Conservation (phyloP, 2,329 filamentous ascomycete genomes). For the Rhynchosporium agropyri region DNA sequence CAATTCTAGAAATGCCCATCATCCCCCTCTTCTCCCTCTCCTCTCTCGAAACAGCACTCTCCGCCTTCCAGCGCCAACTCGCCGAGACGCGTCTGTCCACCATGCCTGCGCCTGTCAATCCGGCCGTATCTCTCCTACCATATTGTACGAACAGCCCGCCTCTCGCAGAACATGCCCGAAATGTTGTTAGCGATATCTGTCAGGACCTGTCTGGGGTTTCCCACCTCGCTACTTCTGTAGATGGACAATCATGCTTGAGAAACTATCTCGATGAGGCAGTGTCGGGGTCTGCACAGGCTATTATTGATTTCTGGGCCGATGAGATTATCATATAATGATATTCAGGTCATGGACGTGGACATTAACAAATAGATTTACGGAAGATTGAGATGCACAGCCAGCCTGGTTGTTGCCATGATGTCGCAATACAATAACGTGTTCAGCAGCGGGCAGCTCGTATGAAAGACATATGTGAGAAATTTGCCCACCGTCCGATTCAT, state of each 20-base stretch:
- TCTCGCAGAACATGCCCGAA: slow-evolving; percentile 40
- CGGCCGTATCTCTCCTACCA: slow-evolving; percentile 35
- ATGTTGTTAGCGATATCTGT: slow-evolving; percentile 41
- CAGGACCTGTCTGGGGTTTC: slow-evolving; percentile 36
- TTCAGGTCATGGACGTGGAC: neutral
- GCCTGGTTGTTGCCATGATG: no score
- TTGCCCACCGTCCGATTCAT: no score
- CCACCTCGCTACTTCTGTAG: slow-evolving; percentile 32
- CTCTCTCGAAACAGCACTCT: slow-evolving; percentile 34
- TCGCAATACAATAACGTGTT: no score
- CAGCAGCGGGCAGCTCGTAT: no score
- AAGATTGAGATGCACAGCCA: no score
- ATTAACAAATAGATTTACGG: no score
- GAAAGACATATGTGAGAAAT: no score
- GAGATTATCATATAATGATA: slow-evolving; percentile 36
- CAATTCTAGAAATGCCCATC: slow-evolving; percentile 38
- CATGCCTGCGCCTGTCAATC: slow-evolving; percentile 18
- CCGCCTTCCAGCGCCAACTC: slow-evolving; percentile 38
- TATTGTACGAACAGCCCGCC: slow-evolving; percentile 37
- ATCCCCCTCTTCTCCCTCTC: slow-evolving; percentile 35
- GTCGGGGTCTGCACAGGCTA: slow-evolving; percentile 30
- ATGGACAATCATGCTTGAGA: slow-evolving; percentile 34
- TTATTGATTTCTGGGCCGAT: slow-evolving; percentile 41
- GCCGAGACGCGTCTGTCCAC: slow-evolving; percentile 16
- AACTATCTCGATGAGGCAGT: slow-evolving; percentile 32